A percentile compares a stretch with the other conserved stretches of the same genome.
phyloP scores from a whole-genome alignment of 2,329 filamentous ascomycete genomes.

The Botrytis byssoidea region DNA sequence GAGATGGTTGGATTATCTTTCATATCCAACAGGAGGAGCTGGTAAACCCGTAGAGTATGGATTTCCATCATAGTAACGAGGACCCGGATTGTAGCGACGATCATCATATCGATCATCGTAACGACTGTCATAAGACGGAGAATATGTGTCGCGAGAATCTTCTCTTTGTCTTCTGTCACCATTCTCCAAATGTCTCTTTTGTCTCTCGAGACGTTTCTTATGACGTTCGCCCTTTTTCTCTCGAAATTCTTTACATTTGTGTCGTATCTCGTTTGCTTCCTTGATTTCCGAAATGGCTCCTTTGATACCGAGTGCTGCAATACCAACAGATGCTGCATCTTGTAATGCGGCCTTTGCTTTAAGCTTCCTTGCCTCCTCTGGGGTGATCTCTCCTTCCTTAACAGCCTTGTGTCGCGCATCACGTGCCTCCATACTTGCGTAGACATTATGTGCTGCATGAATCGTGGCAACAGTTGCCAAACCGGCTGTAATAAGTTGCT shows the following conservation, averaged over 20 bases:
- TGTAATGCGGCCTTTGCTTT: constrained; percentile 62
- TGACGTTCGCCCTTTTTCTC: constrained; percentile 46
- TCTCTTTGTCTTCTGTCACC: constrained; percentile 24
- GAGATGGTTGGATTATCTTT: constrained; percentile 22
- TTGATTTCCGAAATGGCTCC: constrained; percentile 64
- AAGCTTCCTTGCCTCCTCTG: constrained; percentile 60
- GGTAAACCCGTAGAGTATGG: constrained; percentile 43
- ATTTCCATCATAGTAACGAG: constrained; percentile 47
- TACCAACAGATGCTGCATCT: constrained; percentile 64
- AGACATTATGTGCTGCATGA: constrained; percentile 64
- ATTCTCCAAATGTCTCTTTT: constrained; percentile 36
- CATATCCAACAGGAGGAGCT: constrained; percentile 38
- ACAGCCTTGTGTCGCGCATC: constrained; percentile 59
- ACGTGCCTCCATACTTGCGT: constrained; percentile 61
- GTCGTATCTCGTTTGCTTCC: constrained; percentile 61
- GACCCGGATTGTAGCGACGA: constrained; percentile 40
- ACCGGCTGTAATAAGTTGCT: constrained; percentile 64
- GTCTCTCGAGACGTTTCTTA: constrained; percentile 47
- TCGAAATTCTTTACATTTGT: constrained; percentile 55
- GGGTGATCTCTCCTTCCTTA: constrained; percentile 61
- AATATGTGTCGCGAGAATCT: constrained; percentile 17
- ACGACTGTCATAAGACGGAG: constrained; percentile 21
- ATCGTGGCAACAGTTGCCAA: constrained; percentile 68
- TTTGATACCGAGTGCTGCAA: constrained; percentile 67
- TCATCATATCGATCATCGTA: constrained; percentile 24